phyloP scores from a whole-genome alignment of 2,329 filamentous ascomycete genomes.

The Magnaporthiopsis incrustans region DNA sequence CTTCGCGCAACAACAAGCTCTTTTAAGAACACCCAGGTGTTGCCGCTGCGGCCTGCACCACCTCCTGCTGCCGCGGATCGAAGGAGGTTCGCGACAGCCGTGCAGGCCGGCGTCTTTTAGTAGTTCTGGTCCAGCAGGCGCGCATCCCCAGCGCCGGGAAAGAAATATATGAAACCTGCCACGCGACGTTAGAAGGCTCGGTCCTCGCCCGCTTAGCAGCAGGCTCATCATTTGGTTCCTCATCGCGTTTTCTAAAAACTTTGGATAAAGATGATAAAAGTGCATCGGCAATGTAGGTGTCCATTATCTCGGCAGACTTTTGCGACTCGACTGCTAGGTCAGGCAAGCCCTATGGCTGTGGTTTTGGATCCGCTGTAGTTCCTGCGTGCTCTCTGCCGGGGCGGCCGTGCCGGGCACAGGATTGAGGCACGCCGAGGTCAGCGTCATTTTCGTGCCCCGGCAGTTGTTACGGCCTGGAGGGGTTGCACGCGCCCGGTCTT shows the following conservation, averaged over 20 bases:
- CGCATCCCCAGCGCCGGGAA: conserved; percentile 31
- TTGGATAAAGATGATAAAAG: conserved; percentile 40
- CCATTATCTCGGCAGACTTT: conserved; percentile 21
- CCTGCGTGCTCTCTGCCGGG: not conserved
- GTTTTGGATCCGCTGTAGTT: conserved; percentile 20
- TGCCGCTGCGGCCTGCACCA: too few relatives aligned
- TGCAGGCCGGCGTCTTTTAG: conserved; percentile 32
- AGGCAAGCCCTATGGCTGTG: conserved; percentile 28
- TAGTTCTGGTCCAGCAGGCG: conserved; percentile 29
- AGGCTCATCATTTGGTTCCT: conserved; percentile 59
- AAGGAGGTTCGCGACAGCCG: not conserved
- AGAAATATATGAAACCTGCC: conserved; percentile 31
- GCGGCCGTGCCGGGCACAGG: not conserved
- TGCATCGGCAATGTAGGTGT: conserved; percentile 33
- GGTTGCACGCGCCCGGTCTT: too few relatives aligned
- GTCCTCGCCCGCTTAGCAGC: conserved; percentile 76
- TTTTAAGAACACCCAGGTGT: too few relatives aligned
- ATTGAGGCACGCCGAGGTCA: too few relatives aligned
- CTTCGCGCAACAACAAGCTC: too few relatives aligned
- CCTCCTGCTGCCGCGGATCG: not conserved
- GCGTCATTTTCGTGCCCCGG: too few relatives aligned
- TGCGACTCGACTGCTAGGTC: conserved; percentile 28
- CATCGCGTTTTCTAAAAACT: conserved; percentile 66
- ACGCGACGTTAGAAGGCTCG: conserved; percentile 27
- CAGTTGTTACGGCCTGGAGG: too few relatives aligned